These are phyloP conservation scores for Leucogyrophana mollusca DNA, from an alignment of 768 basidiomycete species.

Conservation along the genomic window DNA sequence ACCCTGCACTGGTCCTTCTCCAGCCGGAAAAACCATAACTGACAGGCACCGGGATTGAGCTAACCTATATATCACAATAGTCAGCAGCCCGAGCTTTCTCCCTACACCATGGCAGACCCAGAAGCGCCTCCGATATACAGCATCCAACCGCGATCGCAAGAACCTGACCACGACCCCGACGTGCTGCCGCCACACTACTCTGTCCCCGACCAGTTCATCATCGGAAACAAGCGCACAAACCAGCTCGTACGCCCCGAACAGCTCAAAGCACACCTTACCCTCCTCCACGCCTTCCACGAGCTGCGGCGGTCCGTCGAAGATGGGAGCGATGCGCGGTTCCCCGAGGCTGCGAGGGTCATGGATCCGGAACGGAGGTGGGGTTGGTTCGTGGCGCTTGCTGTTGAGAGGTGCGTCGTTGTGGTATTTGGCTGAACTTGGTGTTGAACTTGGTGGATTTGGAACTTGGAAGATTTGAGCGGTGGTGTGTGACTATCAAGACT, in stretches of 20 bases:
- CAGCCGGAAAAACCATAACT: no score
- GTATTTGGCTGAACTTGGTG: neutral
- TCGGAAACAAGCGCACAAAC: slow-evolving; percentile 3
- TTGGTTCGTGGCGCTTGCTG: slow-evolving; percentile 38
- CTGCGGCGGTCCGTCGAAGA: slow-evolving; percentile 23
- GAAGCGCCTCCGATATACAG: no score
- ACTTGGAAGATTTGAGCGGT: slow-evolving; percentile 33
- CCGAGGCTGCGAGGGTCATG: slow-evolving; percentile 10
- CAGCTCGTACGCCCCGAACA: slow-evolving; percentile 21
- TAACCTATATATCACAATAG: no score
- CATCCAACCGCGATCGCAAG: no score
- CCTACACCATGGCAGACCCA: no score
- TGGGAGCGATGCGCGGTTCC: slow-evolving; percentile 8
- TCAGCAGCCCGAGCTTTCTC: no score
- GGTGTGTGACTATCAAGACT: slow-evolving; percentile 20
- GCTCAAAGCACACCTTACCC: slow-evolving; percentile 28
- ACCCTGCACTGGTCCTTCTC: no score
- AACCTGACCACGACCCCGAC: neutral
- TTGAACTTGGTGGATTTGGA: neutral
- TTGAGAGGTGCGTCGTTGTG: slow-evolving; percentile 28
- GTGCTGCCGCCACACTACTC: slow-evolving; percentile 5
- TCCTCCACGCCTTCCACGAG: slow-evolving; percentile 26
- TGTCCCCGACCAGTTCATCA: slow-evolving; percentile 14
- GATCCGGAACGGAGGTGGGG: slow-evolving; percentile 31
- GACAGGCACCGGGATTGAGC: no score